A percentile compares a stretch with the other conserved stretches of the same genome.
phyloP scores from a whole-genome alignment of 129 eudicot genomes.

The Sambucus nigra region DNA sequence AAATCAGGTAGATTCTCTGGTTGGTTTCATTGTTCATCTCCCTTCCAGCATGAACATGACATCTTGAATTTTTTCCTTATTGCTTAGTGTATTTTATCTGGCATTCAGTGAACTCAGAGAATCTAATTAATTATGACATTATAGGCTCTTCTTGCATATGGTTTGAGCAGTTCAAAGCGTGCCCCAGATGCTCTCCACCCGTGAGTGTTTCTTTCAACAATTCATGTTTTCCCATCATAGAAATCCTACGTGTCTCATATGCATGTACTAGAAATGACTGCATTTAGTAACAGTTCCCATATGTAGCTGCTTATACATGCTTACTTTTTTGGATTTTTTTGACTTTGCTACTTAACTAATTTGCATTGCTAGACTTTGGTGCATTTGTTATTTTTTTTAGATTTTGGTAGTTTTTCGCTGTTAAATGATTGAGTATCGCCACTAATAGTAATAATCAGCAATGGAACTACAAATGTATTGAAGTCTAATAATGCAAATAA shows the following conservation, averaged over 20 bases:
- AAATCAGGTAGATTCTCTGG: conserved; percentile 53
- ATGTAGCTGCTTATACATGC: conserved; percentile 6
- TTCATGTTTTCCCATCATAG: conserved; percentile 6
- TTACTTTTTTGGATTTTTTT: not conserved
- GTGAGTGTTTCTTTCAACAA: conserved; percentile 36
- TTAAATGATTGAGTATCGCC: no score
- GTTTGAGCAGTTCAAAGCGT: conserved; percentile 91
- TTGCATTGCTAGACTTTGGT: no score
- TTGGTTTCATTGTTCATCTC: not conserved
- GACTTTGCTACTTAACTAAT: no score
- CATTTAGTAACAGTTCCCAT: conserved; percentile 5
- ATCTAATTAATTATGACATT: conserved; percentile 15
- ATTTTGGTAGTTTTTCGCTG: no score
- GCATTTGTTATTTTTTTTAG: no score
- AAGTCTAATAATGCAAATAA: no score
- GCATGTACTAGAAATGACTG: not conserved
- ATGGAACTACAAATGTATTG: no score
- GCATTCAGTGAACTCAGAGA: not conserved
- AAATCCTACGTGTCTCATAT: not conserved
- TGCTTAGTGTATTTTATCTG: not conserved
- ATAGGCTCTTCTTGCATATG: conserved; percentile 95
- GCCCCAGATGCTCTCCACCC: conserved; percentile 99
- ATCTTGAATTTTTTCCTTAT: not conserved
- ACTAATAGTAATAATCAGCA: no score
- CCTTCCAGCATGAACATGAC: conserved; percentile 1